A percentile compares a stretch with the other conserved stretches of the same genome.
These are phyloP conservation scores for Starmerella vaccinii DNA, from an alignment of 805 yeast genomes.

Conservation along the genomic window DNA sequence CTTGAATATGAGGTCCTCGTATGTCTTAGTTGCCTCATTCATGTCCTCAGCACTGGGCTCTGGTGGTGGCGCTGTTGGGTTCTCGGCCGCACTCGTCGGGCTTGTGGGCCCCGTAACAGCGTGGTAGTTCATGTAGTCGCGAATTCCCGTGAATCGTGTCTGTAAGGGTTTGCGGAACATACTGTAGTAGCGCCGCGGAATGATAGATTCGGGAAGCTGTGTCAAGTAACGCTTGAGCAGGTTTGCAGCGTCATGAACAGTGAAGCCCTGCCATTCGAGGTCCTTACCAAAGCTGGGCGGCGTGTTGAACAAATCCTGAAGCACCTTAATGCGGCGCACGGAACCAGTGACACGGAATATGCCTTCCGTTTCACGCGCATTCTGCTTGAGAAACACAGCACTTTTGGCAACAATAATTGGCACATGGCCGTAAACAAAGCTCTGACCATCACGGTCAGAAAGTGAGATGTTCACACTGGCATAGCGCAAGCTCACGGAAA, in stretches of 20 bases:
- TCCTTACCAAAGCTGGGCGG: constrained; percentile 87
- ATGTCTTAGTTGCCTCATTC: constrained; percentile 41
- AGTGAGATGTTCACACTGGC: constrained; percentile 72
- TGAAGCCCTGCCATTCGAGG: constrained; percentile 83
- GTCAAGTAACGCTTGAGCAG: constrained; percentile 76
- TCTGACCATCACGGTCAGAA: constrained; percentile 45
- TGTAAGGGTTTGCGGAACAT: constrained; percentile 64
- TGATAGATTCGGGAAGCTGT: constrained; percentile 82
- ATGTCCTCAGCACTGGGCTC: constrained; percentile 5
- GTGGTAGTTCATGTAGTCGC: constrained; percentile 54
- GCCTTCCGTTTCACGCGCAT: constrained; percentile 68
- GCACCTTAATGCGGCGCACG: constrained; percentile 71
- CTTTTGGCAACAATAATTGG: constrained; percentile 95
- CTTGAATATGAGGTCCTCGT: constrained; percentile 54
- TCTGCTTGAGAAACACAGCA: constrained; percentile 71
- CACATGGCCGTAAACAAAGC: constrained; percentile 72
- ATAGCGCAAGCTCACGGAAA: constrained; percentile 55
- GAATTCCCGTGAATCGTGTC: constrained; percentile 46
- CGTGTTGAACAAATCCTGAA: constrained; percentile 71
- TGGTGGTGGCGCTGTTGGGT: neutral
- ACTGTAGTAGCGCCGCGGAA: constrained; percentile 69
- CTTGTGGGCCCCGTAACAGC: constrained; percentile 22
- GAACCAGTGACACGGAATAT: constrained; percentile 91
- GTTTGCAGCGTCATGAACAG: constrained; percentile 95
- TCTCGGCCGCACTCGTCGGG: neutral